A percentile compares a stretch with the other conserved stretches of the same genome.
These are phyloP conservation scores for Penicillium waksmanii DNA, from an alignment of 495 filamentous ascomycete genomes.

Conservation along the genomic window DNA sequence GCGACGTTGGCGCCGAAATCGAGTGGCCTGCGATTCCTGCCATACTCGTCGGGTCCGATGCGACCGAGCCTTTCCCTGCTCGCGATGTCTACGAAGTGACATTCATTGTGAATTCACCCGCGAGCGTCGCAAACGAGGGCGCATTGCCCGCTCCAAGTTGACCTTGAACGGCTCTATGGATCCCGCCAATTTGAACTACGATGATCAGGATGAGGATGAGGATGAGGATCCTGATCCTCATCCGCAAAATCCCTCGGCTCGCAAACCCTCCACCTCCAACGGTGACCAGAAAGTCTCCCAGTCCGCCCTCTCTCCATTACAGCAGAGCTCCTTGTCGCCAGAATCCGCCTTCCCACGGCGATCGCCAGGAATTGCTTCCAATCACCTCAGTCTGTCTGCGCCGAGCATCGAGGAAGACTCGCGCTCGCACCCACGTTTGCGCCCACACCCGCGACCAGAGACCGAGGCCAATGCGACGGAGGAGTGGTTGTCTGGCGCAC, in stretches of 20 bases:
- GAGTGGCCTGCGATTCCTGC: conserved; percentile 51
- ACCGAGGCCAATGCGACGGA: conserved; percentile 37
- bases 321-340: conserved; percentile 30
- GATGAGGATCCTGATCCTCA: conserved; percentile 1
- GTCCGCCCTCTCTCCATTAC: conserved; percentile 25
- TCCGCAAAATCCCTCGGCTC: background rate
- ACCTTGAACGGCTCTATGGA: conserved; percentile 12
- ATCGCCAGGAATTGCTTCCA: conserved; percentile 33
- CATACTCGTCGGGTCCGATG: conserved; percentile 52
- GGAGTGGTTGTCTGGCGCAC: conserved; percentile 45
- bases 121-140: conserved; percentile 50
- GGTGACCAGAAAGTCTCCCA: conserved; percentile 19
- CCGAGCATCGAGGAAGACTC: conserved; percentile 32
- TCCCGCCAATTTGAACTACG: background rate
- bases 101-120: conserved; percentile 50
- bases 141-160: conserved; percentile 43
- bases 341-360: conserved; percentile 30
- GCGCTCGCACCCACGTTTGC: conserved; percentile 9
- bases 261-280: conserved; percentile 14
- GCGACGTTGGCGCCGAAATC: conserved; percentile 51
- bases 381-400: conserved; percentile 38
- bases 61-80: conserved; percentile 53
- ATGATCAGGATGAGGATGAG: background rate
- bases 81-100: conserved; percentile 48
- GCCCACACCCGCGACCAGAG: conserved; percentile 15